Evolutionary conservation across 2,329 filamentous ascomycete genomes (phyloP), one percentile per base, ranked within the genome.

Genomic region (Penicillium oxalicum): DNA sequence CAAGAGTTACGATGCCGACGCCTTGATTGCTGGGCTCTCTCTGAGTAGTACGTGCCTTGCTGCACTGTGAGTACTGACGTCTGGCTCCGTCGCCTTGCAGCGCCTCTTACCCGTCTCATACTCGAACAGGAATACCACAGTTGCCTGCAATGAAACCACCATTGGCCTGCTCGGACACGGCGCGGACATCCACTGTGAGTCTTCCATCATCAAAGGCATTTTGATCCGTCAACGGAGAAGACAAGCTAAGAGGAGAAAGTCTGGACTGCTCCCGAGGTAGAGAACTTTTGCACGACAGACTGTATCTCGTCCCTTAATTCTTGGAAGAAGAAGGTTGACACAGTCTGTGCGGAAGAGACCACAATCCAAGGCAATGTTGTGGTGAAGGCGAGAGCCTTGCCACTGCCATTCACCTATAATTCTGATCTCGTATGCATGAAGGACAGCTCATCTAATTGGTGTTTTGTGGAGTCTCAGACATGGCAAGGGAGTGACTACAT

Each of bases 401-500:
- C 41, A 25, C 13, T 44, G 25, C 33, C 41, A 44, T 44, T 44
- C 25, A 44, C 41, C 28, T 34, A 35, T 26, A 44, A 44, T 11
- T 13, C 41, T 5, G 29, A 44, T 35, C n/a, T 44, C 35, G 29
- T 35, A 34, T 44, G 41, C 32, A 34, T 35, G n/a, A 3, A 44
- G 18, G 41, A 44, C 13, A 44, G 41, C 24, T 44, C 11, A 34
- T 44, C 41, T n/a, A 44, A 44, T 34, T 44, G 29, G 41, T 44
- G 29, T 44, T 44, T 44, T 24, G 1, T 34, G 2, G 29, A 44
- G n/a, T 44, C 41, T 35, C 41, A 44, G 41, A 24, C 18, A 35
- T 44, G 41, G 41, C 28, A 44, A 44, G 41, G 41, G 25, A 44
- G 41, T 35, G 41, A 44, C 32, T 44, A 44, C 27, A 35, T 44